Evolutionary conservation across 2,329 filamentous ascomycete species (phyloP), one percentile per base, ranked within the genome.

Genomic region (Calonectria henricotiae): DNA sequence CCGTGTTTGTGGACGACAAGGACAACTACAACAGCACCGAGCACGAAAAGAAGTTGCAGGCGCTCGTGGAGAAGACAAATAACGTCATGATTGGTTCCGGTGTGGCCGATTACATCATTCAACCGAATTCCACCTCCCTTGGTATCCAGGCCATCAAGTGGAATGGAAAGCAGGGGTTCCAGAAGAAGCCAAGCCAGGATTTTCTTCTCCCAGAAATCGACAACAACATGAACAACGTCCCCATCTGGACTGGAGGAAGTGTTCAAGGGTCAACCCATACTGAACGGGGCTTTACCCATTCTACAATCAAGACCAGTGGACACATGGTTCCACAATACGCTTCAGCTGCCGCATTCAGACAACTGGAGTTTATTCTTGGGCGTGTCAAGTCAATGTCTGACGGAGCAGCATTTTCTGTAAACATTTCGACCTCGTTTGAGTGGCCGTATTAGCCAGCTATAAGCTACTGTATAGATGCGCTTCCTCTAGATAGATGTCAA

Each of bases 71-170:
- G 76, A 85, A 86, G 37, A 93, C 92, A 1, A 86, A 92, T 55
- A 91, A 92, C 71, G 93, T 94, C 9, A 87, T 96, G 74, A 90
- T 96, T 76, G 91, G 87, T 3, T 93, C 95, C 77, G 94, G 93
- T 12, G 83, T 88, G 60, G 86, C 92, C 12, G 94, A 95, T 82
- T 93, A 88, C 78, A 86, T 93, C 70, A 86, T 94, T 11, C 84
- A 92, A 27, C 85, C 87, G 76, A 92, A 93, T 79, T 93, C 93
- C 17, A 92, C 92, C 0, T 85, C 96, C 1, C 84, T 94, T 7
- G 87, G 88, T 1, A 91, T 95, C 69, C 93, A 96, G 79, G 95
- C 95, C 83, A 94, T 95, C 90, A 95, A 92, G 0, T 96, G 91
- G 90, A 89, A 89, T 68, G 93, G 93, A 5, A 80, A 86, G 49